Evolutionary conservation across 331 rosid species (phyloP).

Genomic region (Pyracantha coccinea): DNA sequence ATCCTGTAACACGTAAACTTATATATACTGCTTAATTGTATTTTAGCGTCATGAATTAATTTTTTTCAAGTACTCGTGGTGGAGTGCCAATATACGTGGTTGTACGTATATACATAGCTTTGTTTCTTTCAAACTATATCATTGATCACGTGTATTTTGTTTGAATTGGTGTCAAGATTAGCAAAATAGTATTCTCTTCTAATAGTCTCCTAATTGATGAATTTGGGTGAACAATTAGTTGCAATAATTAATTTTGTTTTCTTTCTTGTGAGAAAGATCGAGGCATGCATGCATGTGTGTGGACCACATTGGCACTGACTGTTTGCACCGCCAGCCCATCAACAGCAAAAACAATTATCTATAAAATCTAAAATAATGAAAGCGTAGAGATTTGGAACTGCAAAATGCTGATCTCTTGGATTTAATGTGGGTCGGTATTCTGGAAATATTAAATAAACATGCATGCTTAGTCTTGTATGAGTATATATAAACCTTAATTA

Average conservation of each 20-base stretch:
- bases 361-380: background rate
- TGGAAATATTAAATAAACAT: background rate
- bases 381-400: slow-evolving; percentile 1
- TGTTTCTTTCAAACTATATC: background rate
- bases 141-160: background rate
- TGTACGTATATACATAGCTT: background rate
- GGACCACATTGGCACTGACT: slow-evolving; percentile 10
- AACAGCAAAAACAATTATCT: background rate
- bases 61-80: background rate
- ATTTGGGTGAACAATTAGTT: background rate
- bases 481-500: background rate
- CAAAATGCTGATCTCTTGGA: background rate
- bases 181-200: background rate
- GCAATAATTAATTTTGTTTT: background rate
- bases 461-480: background rate
- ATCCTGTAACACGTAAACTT: background rate
- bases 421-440: background rate
- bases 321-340: slow-evolving; percentile 3
- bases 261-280: background rate
- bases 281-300: background rate
- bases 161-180: background rate
- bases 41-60: background rate
- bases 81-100: background rate
- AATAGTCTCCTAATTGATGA: background rate
- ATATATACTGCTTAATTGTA: too few species aligned